phyloP scores from a whole-genome alignment of 805 yeast genomes.

The Ascoidea rubescens region DNA sequence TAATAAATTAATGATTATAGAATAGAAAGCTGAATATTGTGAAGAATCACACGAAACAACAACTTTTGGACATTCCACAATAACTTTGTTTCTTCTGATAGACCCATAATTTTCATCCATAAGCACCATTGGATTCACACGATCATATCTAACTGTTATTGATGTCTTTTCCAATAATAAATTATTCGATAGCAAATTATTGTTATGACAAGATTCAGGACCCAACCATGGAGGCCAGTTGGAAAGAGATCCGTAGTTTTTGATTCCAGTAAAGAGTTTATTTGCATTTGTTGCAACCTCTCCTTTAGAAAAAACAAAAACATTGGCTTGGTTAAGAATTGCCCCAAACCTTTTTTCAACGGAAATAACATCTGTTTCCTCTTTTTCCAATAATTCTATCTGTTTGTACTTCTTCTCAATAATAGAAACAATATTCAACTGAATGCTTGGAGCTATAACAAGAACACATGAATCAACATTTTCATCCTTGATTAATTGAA shows the following conservation, averaged over 20 bases:
- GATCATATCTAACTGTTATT: constrained; percentile 44
- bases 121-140: constrained; percentile 31
- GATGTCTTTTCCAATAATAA: constrained; percentile 54
- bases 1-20: constrained; percentile 47
- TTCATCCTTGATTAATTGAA: constrained; percentile 47
- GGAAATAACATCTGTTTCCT: constrained; percentile 15
- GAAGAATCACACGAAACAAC: constrained; percentile 55
- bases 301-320: constrained; percentile 48
- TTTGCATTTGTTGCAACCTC: constrained; percentile 28
- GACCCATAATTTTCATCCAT: constrained; percentile 3
- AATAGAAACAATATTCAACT: constrained; percentile 54
- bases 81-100: constrained; percentile 27
- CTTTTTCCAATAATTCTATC: constrained; percentile 6
- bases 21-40: constrained; percentile 57
- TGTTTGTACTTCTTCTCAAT: constrained; percentile 23
- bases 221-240: constrained; percentile 92
- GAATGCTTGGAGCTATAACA: constrained; percentile 61
- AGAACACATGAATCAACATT: constrained; percentile 46
- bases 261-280: constrained; percentile 26
- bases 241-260: constrained; percentile 45
- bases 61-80: constrained; percentile 58
- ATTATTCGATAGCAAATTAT: constrained; percentile 29
- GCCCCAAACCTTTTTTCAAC: constrained; percentile 61
- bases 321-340: constrained; percentile 53
- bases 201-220: constrained; percentile 49